Evolutionary conservation across 345 rosid species (phyloP), one percentile per base, ranked within the genome.

Genomic region (Arabis alpina): DNA sequence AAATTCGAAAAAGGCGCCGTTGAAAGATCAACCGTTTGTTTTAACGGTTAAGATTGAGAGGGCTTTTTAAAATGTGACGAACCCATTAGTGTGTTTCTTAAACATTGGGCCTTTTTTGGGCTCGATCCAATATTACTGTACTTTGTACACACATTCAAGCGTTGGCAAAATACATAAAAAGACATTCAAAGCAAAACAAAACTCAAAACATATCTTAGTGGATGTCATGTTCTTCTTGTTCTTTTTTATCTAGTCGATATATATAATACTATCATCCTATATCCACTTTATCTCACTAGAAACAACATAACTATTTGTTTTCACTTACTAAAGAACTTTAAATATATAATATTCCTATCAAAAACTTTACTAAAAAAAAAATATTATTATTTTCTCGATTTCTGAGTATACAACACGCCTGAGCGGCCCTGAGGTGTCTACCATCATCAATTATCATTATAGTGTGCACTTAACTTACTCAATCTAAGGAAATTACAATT

Each of bases 1-100:
- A 68, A 72, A 70, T 77, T 77, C 70, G 63, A 72, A 72, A 25
- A 42, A 53, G 36, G 77, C 76, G 66, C 77, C 70, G 66, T 51
- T 42, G 40, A 59, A 11, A 2, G 32, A 32, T 54, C 10, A 69
- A 61, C 78, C 58, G 69, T 67, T 53, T 67, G 9, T 25, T 60
- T 37, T 34, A 32, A 57, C 45, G 42, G 55, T 51, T 48, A 9
- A 57, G 30, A 65, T 73, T 25, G 27, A 2, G 6, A 11, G 57
- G 65, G 10, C 13, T 12, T 27, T 13, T 52, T 1, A 0, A 15
- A 28, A 57, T 14, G 15, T 11, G 19, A 11, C 4, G n/a, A 57
- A 58, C 32, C 76, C 57, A 37, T 54, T 32, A 7, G 16, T 13
- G 4, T 57, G 37, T 34, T 34, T 34, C 37, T 30, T 49, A 15